Conservation (phyloP, 2,329 filamentous ascomycete species). For the Grosmannia penicillata region DNA sequence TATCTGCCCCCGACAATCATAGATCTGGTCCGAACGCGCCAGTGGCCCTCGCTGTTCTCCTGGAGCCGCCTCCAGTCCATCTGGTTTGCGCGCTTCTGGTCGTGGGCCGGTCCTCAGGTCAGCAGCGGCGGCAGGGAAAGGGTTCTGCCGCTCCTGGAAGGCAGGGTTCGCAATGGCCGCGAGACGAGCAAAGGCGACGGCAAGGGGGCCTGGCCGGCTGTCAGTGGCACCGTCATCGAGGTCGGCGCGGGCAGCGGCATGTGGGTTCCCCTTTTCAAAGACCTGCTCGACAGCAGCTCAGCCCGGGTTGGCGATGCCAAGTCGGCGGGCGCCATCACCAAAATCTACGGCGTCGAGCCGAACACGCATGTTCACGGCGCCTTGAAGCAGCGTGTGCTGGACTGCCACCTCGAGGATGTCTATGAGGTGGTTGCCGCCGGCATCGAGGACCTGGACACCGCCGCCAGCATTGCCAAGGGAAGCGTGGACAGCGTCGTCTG, state of each 20-base stretch:
- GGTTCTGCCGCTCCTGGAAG: constrained; percentile 40
- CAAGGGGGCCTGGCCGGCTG: constrained; percentile 16
- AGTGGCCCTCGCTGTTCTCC: constrained; percentile 24
- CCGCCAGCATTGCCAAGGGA: constrained; percentile 29
- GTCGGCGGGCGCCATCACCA: constrained; percentile 17
- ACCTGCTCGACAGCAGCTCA: too few relatives aligned
- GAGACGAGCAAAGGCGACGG: constrained; percentile 15
- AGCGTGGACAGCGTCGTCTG: constrained; percentile 45
- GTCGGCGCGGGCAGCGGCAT: constrained; percentile 46
- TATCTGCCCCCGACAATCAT: constrained; percentile 37
- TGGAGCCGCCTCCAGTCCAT: constrained; percentile 25
- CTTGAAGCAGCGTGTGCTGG: constrained; percentile 30
- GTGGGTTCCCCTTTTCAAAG: constrained; percentile 39
- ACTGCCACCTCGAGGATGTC: constrained; percentile 36
- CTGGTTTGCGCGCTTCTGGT: constrained; percentile 52
- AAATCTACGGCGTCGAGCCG: constrained; percentile 50
- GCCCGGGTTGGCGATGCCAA: not conserved
- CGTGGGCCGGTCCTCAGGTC: constrained; percentile 32
- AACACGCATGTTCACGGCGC: constrained; percentile 36
- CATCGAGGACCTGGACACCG: constrained; percentile 37
- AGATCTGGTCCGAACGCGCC: constrained; percentile 20
- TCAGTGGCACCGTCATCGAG: constrained; percentile 41
- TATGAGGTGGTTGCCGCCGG: constrained; percentile 51
- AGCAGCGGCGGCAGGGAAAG: constrained; percentile 23
- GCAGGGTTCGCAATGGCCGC: constrained; percentile 24